These are phyloP conservation scores for Neofusicoccum ribis DNA, from an alignment of 2,329 filamentous ascomycete genomes.

Conservation along the genomic window DNA sequence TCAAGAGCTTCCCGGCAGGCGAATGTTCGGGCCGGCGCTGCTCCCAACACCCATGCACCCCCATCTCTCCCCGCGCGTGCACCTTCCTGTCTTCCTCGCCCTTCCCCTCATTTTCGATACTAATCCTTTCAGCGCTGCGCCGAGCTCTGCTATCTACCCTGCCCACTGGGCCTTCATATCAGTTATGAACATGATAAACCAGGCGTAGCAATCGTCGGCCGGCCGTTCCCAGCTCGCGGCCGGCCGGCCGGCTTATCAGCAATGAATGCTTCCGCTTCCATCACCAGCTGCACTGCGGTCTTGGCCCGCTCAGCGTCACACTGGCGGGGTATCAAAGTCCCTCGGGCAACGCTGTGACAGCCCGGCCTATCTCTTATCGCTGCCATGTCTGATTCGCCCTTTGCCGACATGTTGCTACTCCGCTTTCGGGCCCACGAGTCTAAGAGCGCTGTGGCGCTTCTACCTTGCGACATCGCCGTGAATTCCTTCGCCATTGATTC, in stretches of 20 bases:
- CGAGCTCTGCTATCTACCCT: neutral
- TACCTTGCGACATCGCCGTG: neutral
- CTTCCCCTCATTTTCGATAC: neutral
- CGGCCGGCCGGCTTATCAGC: constrained; percentile 4
- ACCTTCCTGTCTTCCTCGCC: neutral
- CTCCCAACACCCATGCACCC: neutral
- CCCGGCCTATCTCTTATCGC: neutral
- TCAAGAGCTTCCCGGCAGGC: neutral
- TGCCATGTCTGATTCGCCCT: neutral
- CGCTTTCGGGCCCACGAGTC: neutral
- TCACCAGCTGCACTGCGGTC: neutral
- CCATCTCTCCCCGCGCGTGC: neutral
- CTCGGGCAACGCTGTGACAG: neutral
- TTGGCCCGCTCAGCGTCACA: neutral
- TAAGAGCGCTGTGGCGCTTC: neutral
- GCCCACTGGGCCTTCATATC: neutral
- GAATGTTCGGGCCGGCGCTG: neutral
- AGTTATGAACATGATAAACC: too few relatives aligned
- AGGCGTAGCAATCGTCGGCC: neutral
- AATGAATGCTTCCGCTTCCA: neutral
- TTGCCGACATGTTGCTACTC: neutral
- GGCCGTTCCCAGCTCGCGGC: neutral
- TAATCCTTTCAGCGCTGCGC: too few relatives aligned
- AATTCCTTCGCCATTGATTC: neutral
- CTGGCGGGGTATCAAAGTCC: neutral